A percentile compares a stretch with the other conserved stretches of the same genome.
phyloP scores from a whole-genome alignment of 2,329 filamentous ascomycete species.

The Lecanicillium sp. region DNA sequence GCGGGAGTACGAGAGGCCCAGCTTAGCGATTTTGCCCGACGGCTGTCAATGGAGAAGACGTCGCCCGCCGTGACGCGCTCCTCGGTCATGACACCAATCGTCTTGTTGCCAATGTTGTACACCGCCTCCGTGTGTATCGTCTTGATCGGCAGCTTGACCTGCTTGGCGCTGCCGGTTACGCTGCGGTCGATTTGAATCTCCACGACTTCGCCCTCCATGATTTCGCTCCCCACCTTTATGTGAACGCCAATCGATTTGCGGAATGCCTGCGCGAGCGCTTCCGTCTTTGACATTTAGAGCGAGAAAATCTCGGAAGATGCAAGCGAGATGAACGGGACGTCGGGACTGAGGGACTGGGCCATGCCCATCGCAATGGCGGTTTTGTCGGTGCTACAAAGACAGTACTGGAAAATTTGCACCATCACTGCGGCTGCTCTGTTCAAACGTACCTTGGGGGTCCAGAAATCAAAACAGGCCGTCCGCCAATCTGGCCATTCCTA shows the following conservation, averaged over 20 bases:
- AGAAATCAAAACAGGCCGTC: constrained; percentile 86
- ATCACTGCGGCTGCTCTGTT: background rate
- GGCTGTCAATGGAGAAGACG: constrained; percentile 97
- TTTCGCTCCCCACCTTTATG: constrained; percentile 98
- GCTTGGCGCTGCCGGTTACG: constrained; percentile 92
- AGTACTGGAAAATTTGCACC: too few relatives aligned
- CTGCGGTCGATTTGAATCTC: constrained; percentile 98
- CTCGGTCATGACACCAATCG: constrained; percentile 99
- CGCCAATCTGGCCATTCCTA: constrained; percentile 98
- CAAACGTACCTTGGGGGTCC: constrained; percentile 67
- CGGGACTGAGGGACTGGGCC: constrained; percentile 87
- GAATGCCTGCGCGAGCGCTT: constrained; percentile 95
- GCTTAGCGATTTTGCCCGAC: constrained; percentile 94
- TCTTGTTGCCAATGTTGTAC: constrained; percentile 98
- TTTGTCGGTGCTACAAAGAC: constrained; percentile 75
- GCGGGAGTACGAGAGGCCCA: constrained; percentile 88
- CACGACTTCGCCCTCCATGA: constrained; percentile 98
- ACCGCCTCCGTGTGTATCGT: constrained; percentile 99
- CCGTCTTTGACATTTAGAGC: constrained; percentile 98
- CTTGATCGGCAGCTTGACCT: constrained; percentile 98
- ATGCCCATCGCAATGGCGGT: constrained; percentile 98
- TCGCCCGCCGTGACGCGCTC: constrained; percentile 98
- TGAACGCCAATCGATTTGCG: constrained; percentile 95
- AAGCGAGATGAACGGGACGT: constrained; percentile 94
- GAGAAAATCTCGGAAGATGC: constrained; percentile 97